Base-by-base conservation (phyloP, 495 filamentous ascomycete species). In the Hyaloscypha hepaticicola region DNA sequence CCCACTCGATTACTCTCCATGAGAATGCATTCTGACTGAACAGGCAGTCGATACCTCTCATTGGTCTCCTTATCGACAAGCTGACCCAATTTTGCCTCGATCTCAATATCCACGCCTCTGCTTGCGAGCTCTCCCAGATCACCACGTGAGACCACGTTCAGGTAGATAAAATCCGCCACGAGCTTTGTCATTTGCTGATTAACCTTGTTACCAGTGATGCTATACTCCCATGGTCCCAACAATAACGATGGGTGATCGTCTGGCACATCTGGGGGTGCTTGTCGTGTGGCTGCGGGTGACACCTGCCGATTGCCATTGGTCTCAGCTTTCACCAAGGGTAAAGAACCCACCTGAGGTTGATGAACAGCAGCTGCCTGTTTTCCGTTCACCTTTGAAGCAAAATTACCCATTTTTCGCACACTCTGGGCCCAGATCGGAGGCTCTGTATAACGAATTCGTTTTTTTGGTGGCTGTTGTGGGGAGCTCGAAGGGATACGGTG, bases 81-180 rank as follows among this genome's bases (percentile, higher is more conserved):
- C 49, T 83, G 87, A 56, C 94, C 94, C 21, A 98, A 74, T 73
- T 97, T 97, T 9, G 92, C 93, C 76, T 97, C 93, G 61, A 97
- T 89, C 75, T 97, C 93, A 45, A 96, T 82, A 61, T 91, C 82
- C n/a, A 89, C 82, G 5, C 84, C 86, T n/a, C 77, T 74, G 61
- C 70, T 75, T 6, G 77, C 70, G 34, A 84, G 74, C 58, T 88
- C 84, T 26, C 82, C 81, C 5, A 83, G 75, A 64, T 82, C 80
- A 16, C 80, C 76, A 60, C 84, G 80, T 5, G 78, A 64, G 14
- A 94, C 83, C 29, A 96, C 88, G 64, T 88, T 77, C 50, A 78
- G 67, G 69, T 84, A 94, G 8, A 97, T 72, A 67, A 91, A 96
- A 71, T 96, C 89, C 52, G 87, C 87, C 8, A 96, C 77, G 14